These are phyloP conservation scores for Beta lomatogona DNA, from an alignment of 179 eudicot species.

Conservation along the genomic window DNA sequence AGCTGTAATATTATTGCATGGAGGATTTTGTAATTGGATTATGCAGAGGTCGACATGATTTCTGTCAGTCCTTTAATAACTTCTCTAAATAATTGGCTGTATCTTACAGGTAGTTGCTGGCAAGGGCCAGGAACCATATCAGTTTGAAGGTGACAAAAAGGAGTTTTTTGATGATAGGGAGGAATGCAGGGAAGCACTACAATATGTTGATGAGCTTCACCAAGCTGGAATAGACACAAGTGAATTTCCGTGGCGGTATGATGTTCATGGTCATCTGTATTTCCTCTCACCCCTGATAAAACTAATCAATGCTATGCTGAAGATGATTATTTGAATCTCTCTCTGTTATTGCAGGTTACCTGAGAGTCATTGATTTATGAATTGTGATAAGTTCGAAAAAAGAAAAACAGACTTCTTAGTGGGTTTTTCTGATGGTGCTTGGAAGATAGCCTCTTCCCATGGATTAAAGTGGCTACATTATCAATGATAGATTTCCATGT, in stretches of 20 bases:
- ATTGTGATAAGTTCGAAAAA: neutral
- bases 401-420: neutral
- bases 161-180: conserved; percentile 95
- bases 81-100: conserved; percentile 9
- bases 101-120: conserved; percentile 87
- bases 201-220: conserved; percentile 96
- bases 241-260: conserved; percentile 99
- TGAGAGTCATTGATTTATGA: conserved; percentile 67
- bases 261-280: neutral
- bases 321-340: neutral
- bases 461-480: conserved; percentile 5
- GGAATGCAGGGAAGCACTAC: conserved; percentile 95
- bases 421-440: neutral
- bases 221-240: conserved; percentile 98
- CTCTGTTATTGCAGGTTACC: conserved; percentile 61
- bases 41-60: neutral
- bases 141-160: conserved; percentile 73
- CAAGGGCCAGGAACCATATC: conserved; percentile 81
- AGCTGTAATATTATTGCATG: neutral
- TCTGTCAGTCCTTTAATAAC: neutral
- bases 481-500: conserved; percentile 19
- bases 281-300: neutral
- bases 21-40: neutral
- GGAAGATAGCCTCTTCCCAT: conserved; percentile 18
- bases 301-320: neutral